Base-by-base conservation (phyloP, 345 rosid genomes). In the Crucihimalaya himalaica region DNA sequence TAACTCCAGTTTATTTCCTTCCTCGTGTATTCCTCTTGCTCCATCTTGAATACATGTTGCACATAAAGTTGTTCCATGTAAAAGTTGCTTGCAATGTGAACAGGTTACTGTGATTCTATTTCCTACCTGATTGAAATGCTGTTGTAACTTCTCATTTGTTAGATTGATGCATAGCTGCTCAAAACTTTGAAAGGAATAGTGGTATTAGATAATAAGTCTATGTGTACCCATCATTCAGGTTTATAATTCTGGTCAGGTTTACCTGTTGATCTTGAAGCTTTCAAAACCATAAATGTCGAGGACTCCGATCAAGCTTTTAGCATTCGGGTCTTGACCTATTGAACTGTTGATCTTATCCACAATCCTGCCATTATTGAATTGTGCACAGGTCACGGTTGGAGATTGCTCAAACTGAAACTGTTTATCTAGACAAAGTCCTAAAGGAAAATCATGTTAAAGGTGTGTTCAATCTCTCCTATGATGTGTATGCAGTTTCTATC, bases 41-140 rank as follows among this genome's bases (percentile, higher is more conserved):
- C 90, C 96, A 89, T 87, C 77, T 89, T 85, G 73, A 89, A 87
- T 13, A 89, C 96, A 73, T 89, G 92, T 88, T 89, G 89, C 69
- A 68, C 52, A 67, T 58, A 74, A 71, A 48, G 7, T 7, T 60
- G 42, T 54, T 71, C 54, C 47, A 55, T 64, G 15, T 72, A 40
- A 53, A 48, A 55, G 42, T 55, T 34, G 66, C 50, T 58, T 63
- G 51, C 19, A 79, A 2, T 35, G 55, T 28, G 70, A 53, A 59
- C 13, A 21, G n/a, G 14, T 71, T 20, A 51, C 37, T 42, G 40
- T 43, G 37, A 18, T 57, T 65, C 63, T 55, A 12, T 10, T 62
- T 47, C 60, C 13, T 80, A 89, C 95, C 89, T 89, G 91, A 48
- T 89, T 89, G 78, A 86, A 89, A 78, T 89, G 95, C 39, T 89